Conservation (phyloP, 2,329 filamentous ascomycete genomes). For the Hyphodiscus sp. region DNA sequence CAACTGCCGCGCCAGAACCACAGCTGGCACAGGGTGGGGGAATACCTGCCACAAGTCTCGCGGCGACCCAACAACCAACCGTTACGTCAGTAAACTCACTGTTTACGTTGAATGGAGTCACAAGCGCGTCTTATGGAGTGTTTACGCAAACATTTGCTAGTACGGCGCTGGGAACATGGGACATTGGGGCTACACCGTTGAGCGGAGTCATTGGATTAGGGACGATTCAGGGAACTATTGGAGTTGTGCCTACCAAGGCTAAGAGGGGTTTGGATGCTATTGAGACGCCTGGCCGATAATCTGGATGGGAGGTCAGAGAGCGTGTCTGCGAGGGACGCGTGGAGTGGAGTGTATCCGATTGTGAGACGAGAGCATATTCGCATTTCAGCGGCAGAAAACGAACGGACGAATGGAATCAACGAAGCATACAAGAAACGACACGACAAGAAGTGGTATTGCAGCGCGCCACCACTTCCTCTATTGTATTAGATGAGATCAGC, state of each 20-base stretch:
- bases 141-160: constrained; percentile 17
- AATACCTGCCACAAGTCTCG: not conserved
- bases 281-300: not conserved
- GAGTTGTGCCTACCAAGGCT: not conserved
- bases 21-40: not conserved
- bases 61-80: constrained; percentile 5
- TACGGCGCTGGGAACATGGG: constrained; percentile 17
- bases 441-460: not conserved
- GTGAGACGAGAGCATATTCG: not conserved
- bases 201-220: constrained; percentile 14
- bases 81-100: constrained; percentile 3
- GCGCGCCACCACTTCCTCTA: not conserved
- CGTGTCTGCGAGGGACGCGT: not conserved
- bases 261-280: not conserved
- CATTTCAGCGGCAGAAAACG: not conserved
- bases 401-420: not conserved
- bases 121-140: not conserved
- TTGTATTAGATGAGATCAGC: not conserved
- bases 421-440: not conserved
- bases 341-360: not conserved
- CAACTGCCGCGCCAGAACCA: not conserved
- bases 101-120: constrained; percentile 5
- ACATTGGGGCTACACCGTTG: constrained; percentile 9
- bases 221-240: not conserved
- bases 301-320: not conserved